A percentile compares a stretch with the other conserved stretches of the same genome.
Evolutionary conservation across 208 protist genomes (phyloP).

Genomic region (Trypanosoma brucei): DNA sequence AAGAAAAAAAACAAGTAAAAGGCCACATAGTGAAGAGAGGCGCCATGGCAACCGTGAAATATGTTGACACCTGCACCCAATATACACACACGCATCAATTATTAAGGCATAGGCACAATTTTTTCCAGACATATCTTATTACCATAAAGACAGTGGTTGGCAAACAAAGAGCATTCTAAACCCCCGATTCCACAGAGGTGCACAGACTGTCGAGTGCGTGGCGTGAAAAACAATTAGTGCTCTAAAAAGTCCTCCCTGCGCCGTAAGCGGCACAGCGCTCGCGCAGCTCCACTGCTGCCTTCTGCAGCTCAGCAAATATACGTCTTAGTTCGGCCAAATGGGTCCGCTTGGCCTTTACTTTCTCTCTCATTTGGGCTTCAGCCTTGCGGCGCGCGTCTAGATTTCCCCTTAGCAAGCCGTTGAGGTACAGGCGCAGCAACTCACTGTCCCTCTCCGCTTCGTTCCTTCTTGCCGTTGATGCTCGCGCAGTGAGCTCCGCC

Average conservation of each 20-base stretch:
- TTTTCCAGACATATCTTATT: too few species aligned
- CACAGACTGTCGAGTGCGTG: conserved; percentile 1
- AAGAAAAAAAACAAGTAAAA: too few species aligned
- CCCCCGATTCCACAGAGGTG: too few species aligned
- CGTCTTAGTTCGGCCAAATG: conserved; percentile 31
- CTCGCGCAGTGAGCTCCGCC: conserved; percentile 38
- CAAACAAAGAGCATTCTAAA: too few species aligned
- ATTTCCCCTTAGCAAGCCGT: conserved; percentile 32
- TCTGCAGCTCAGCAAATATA: conserved; percentile 39
- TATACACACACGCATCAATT: neutral
- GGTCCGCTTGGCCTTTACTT: conserved; percentile 14
- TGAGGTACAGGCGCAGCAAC: conserved; percentile 42
- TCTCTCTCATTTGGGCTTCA: conserved; percentile 33
- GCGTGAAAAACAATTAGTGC: neutral
- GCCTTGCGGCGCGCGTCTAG: conserved; percentile 20
- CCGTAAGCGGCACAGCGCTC: conserved; percentile 23
- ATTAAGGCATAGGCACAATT: neutral
- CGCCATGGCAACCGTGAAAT: too few species aligned
- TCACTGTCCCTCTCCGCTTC: conserved; percentile 33
- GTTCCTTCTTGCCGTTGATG: conserved; percentile 41
- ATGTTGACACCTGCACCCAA: too few species aligned
- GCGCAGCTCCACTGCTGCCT: conserved; percentile 28
- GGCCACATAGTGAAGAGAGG: too few species aligned
- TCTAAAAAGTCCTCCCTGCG: too few species aligned
- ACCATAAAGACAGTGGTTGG: too few species aligned